Percentiles rank a stretch among this genome's conserved stretches.
phyloP scores from a whole-genome alignment of 768 basidiomycete species.

The Boletus pseudopeckii region DNA sequence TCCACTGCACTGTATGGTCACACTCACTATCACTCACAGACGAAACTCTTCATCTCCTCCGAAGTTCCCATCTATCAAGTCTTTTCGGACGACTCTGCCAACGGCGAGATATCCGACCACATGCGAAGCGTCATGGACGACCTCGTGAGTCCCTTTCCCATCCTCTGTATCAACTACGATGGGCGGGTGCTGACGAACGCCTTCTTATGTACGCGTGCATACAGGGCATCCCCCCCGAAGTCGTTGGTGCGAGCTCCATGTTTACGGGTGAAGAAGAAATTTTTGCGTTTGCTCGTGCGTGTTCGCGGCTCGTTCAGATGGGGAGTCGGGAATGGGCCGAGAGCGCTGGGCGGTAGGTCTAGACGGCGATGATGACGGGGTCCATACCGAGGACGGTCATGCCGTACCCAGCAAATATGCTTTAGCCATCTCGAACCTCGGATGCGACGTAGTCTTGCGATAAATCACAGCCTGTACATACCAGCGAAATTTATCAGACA shows the following conservation, averaged over 20 bases:
- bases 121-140: constrained; percentile 96
- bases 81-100: constrained; percentile 69
- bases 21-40: constrained; percentile 60
- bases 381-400: background rate
- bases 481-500: background rate
- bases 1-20: background rate
- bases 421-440: background rate
- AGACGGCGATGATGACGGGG: background rate
- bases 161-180: background rate
- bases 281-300: constrained; percentile 95
- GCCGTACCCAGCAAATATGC: background rate
- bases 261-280: constrained; percentile 96
- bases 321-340: constrained; percentile 85
- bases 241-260: constrained; percentile 81
- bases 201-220: background rate
- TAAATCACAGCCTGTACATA: background rate
- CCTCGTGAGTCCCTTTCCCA: constrained; percentile 49
- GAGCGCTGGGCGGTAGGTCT: constrained; percentile 30
- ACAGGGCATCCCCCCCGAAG: constrained; percentile 74
- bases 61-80: constrained; percentile 89
- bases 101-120: constrained; percentile 63
- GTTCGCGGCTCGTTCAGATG: constrained; percentile 84
- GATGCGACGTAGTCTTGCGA: background rate
- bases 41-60: constrained; percentile 87
- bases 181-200: background rate